phyloP scores from a whole-genome alignment of 257 asterid species.

The Scutellaria baicalensis region DNA sequence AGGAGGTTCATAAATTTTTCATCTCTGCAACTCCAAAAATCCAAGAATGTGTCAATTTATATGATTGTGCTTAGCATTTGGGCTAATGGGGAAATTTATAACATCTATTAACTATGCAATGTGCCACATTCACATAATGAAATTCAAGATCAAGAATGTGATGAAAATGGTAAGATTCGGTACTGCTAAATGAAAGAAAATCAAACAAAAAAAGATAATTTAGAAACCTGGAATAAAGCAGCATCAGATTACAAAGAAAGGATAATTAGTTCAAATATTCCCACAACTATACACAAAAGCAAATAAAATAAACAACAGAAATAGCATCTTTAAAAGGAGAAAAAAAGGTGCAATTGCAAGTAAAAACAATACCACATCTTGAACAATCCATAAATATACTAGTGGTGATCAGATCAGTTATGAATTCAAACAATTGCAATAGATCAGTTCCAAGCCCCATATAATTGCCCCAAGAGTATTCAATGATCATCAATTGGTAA shows the following conservation, averaged over 20 bases:
- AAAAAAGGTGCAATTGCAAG: constrained; percentile 9
- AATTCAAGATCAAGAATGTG: background rate
- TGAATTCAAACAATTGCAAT: too few relatives aligned
- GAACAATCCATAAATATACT: too few relatives aligned
- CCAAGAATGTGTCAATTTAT: background rate
- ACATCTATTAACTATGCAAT: background rate
- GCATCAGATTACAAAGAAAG: background rate
- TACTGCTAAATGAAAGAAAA: background rate
- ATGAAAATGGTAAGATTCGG: background rate
- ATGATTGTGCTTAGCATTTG: background rate
- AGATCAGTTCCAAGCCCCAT: too few relatives aligned
- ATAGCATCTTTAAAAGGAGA: constrained; percentile 6
- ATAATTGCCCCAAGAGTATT: too few relatives aligned
- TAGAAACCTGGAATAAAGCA: background rate
- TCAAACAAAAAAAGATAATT: background rate
- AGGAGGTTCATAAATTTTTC: background rate
- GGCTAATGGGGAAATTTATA: background rate
- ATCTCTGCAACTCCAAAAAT: background rate
- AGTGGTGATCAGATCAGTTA: too few relatives aligned
- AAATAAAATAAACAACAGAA: background rate
- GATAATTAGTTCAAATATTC: background rate
- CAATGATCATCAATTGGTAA: too few relatives aligned
- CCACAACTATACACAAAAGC: background rate
- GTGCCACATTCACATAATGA: background rate
- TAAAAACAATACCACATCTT: too few relatives aligned